Evolutionary conservation across 495 filamentous ascomycete species (phyloP), one percentile per base, ranked within the genome.

Genomic region (Chlorociboria aeruginascens): DNA sequence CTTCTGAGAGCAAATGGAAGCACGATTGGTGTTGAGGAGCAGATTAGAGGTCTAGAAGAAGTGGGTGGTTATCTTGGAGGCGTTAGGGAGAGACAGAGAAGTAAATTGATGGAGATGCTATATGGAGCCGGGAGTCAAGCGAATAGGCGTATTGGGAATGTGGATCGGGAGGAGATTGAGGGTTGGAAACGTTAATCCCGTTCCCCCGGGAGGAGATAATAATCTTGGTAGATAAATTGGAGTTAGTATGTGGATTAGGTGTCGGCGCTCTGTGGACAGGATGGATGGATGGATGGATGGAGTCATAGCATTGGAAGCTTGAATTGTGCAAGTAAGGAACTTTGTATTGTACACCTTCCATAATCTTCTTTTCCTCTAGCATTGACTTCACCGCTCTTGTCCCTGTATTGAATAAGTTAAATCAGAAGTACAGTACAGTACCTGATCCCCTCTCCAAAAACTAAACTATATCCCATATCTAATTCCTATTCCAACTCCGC

Each of bases 41-140:
- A 95, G 66, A 87, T 95, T 46, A 63, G 69, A 8, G 87, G 89
- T 0, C 61, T 95, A 30, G 84, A 89, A 46, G 79, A 82, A 16
- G 87, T 83, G 8, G 85, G 86, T 45, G 70, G 75, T 14, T 83
- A 89, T 58, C 68, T 95, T 4, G 80, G 79, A 41, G 71, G 69
- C 6, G 76, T 88, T 14, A 71, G 89, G 44, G 76, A 83, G 57
- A 73, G 71, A 48, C 89, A 95, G 69, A 93, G 89, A 68, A 72
- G 77, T 29, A 89, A 83, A 66, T 64, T 89, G 53, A 76, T 94
- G 76, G 83, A 89, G 68, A 74, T 81, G 66, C 62, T 89, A 2
- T 89, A 84, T 65, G 84, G 83, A 1, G 68, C 73, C 11, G 74
- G 73, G 20, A 64, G 68, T 30, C 42, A 50, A 8, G 31, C 20